phyloP scores from a whole-genome alignment of 768 basidiomycete species.

The Udeniomyces megalosporus region DNA sequence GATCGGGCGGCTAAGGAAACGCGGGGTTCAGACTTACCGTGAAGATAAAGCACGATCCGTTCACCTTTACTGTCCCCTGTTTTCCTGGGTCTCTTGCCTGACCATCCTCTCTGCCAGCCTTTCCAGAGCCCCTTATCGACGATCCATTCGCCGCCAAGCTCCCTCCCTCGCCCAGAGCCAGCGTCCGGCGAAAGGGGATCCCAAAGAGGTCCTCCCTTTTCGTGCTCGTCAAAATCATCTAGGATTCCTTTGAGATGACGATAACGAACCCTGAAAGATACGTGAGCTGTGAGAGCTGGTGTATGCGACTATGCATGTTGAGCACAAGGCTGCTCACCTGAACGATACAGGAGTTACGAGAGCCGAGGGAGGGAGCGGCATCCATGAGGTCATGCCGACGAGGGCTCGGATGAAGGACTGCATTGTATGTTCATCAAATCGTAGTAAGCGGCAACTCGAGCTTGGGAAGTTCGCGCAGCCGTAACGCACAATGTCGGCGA shows the following conservation, averaged over 20 bases:
- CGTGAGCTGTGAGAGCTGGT: constrained; percentile 87
- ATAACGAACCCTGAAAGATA: constrained; percentile 66
- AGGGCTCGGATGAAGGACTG: constrained; percentile 42
- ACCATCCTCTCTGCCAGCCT: constrained; percentile 66
- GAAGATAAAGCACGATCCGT: constrained; percentile 77
- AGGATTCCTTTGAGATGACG: constrained; percentile 67
- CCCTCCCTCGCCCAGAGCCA: constrained; percentile 32
- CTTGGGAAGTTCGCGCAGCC: not conserved
- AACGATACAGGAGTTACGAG: constrained; percentile 88
- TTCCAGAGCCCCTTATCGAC: constrained; percentile 87
- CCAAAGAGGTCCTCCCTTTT: constrained; percentile 39
- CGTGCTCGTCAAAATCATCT: constrained; percentile 49
- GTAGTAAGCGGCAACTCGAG: not conserved
- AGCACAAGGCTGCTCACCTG: no score
- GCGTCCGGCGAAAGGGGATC: not conserved
- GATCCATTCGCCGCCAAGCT: constrained; percentile 90
- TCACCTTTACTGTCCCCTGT: constrained; percentile 29
- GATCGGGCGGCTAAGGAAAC: no score
- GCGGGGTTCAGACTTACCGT: constrained; percentile 60
- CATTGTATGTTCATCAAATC: no score
- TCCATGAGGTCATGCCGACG: constrained; percentile 63
- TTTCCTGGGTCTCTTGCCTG: no score
- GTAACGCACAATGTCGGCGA: constrained; percentile 57
- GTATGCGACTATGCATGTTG: no score
- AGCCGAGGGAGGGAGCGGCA: constrained; percentile 79